Conservation (phyloP, 2,329 filamentous ascomycete genomes). For the Monilinia fructicola region DNA sequence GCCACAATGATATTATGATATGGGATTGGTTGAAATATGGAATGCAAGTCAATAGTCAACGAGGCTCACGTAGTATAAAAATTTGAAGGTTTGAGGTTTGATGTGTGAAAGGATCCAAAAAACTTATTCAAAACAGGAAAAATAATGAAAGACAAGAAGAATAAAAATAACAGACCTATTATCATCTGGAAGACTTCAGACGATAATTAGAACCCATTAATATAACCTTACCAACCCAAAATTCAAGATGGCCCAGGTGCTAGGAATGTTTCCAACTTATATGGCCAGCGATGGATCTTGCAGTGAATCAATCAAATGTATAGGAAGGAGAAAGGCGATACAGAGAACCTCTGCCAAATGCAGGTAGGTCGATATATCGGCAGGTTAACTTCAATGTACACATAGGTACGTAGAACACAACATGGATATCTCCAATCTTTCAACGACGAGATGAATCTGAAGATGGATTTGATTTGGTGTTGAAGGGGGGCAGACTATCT, state of each 20-base stretch:
- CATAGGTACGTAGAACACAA: not conserved
- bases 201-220: no score
- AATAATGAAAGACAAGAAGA: no score
- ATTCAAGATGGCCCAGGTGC: no score
- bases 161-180: no score
- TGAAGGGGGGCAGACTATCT: not conserved
- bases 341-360: no score
- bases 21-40: not conserved
- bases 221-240: no score
- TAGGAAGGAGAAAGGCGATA: no score
- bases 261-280: no score
- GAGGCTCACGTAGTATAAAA: not conserved
- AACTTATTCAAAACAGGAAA: not conserved
- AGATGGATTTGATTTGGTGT: not conserved
- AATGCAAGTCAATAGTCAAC: not conserved
- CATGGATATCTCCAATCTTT: not conserved
- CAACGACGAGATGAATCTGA: not conserved
- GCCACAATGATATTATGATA: not conserved
- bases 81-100: not conserved
- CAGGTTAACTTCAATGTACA: no score
- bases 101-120: no score
- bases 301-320: not conserved
- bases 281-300: not conserved
- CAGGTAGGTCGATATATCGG: no score
- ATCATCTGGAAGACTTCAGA: not conserved